These are phyloP conservation scores for Tillandsia leiboldiana DNA, from an alignment of 176 grass and related monocot genomes.

Conservation along the genomic window DNA sequence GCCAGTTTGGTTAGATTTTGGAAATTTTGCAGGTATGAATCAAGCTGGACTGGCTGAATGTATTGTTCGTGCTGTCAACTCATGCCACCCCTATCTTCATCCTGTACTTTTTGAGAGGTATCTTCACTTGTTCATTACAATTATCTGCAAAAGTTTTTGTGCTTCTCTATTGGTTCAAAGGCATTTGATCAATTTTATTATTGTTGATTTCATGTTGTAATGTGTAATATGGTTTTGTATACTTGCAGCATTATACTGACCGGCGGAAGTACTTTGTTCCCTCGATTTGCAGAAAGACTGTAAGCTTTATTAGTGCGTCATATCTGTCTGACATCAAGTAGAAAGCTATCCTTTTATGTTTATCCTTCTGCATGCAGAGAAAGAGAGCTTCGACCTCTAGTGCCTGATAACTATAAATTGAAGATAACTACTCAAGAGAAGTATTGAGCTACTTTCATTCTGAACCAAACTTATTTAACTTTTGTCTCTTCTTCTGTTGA, in stretches of 20 bases:
- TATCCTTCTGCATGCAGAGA: conserved; percentile 37
- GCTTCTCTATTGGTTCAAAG: not conserved
- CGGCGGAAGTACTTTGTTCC: conserved; percentile 82
- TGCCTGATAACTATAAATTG: conserved; percentile 59
- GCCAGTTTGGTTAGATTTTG: too few relatives aligned
- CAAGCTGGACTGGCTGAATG: conserved; percentile 97
- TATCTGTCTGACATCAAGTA: conserved; percentile 2
- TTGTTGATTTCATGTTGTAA: conserved; percentile 3
- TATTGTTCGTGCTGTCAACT: conserved; percentile 65
- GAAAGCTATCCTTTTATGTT: not conserved
- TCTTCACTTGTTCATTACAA: not conserved
- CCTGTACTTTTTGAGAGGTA: conserved; percentile 85
- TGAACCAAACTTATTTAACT: not conserved
- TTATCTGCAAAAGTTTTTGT: not conserved
- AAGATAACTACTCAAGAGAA: conserved; percentile 79
- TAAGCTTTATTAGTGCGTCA: conserved; percentile 24
- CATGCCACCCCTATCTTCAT: conserved; percentile 75
- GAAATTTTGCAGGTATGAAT: conserved; percentile 68
- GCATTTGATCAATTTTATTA: conserved; percentile 1
- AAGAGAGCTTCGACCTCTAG: conserved; percentile 80
- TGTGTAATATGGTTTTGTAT: conserved; percentile 11
- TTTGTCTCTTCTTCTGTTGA: not conserved
- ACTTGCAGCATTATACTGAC: conserved; percentile 87
- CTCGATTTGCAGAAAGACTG: conserved; percentile 73
- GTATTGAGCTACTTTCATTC: conserved; percentile 18